phyloP scores from a whole-genome alignment of 2,329 filamentous ascomycete species.

The Exophiala sideris region DNA sequence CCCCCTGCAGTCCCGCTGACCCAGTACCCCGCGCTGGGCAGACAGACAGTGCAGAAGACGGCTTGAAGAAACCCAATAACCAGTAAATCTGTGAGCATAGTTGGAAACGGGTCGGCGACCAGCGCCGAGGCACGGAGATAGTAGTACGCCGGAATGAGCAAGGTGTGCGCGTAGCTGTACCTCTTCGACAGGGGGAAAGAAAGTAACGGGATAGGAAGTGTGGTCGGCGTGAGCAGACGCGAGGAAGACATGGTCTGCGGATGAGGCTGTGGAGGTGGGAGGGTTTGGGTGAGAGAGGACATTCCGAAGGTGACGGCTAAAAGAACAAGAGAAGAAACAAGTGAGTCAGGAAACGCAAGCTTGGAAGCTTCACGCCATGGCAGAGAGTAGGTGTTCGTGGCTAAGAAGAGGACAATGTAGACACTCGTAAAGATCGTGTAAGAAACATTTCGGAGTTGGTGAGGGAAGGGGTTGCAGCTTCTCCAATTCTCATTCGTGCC shows the following conservation, averaged over 20 bases:
- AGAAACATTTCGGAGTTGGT: too few relatives aligned
- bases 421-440: too few relatives aligned
- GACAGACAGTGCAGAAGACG: slow-evolving; percentile 55
- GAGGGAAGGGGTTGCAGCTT: too few relatives aligned
- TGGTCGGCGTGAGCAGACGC: slow-evolving; percentile 27
- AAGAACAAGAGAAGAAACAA: neutral
- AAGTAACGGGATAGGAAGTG: slow-evolving; percentile 45
- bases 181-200: slow-evolving; percentile 48
- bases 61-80: slow-evolving; percentile 64
- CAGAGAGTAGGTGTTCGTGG: too few relatives aligned
- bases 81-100: slow-evolving; percentile 60
- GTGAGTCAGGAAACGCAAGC: too few relatives aligned
- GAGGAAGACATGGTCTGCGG: slow-evolving; percentile 6
- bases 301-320: neutral
- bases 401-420: too few relatives aligned
- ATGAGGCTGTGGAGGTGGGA: slow-evolving; percentile 11
- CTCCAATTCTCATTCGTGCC: too few relatives aligned
- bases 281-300: slow-evolving; percentile 20
- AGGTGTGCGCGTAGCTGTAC: slow-evolving; percentile 65
- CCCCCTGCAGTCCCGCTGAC: slow-evolving; percentile 26
- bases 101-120: slow-evolving; percentile 65
- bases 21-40: slow-evolving; percentile 51
- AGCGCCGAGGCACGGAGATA: slow-evolving; percentile 62
- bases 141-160: slow-evolving; percentile 63
- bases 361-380: too few relatives aligned